Evolutionary conservation across 208 protist genomes (phyloP).

Genomic region (Leishmania amazonensis): DNA sequence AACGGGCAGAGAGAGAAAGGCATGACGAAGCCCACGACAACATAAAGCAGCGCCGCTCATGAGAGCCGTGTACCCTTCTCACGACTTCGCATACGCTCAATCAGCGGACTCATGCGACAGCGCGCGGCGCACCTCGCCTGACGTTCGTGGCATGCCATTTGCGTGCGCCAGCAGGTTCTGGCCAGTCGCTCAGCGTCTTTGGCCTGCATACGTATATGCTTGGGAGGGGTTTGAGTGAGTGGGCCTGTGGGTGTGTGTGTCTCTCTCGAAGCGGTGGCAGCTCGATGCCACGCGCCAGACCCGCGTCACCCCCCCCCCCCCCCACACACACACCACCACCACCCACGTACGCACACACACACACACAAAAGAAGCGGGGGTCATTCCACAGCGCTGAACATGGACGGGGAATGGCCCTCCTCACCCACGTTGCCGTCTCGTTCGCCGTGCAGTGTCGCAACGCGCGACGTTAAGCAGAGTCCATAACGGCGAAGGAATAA

Average conservation of each 20-base stretch:
- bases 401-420: too few relatives aligned
- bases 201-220: too few relatives aligned
- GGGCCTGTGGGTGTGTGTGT: neutral
- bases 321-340: neutral
- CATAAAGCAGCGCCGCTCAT: neutral
- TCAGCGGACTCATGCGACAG: neutral
- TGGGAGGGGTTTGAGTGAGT: neutral
- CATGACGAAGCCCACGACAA: neutral
- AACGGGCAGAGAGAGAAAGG: neutral
- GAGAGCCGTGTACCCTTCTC: neutral
- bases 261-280: neutral
- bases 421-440: too few relatives aligned
- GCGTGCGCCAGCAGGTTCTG: too few relatives aligned
- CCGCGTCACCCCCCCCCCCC: neutral
- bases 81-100: neutral
- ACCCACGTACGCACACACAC: neutral
- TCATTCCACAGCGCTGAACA: too few relatives aligned
- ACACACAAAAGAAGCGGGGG: neutral
- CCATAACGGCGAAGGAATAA: too few relatives aligned
- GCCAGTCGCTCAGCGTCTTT: neutral
- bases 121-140: neutral
- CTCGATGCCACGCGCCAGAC: neutral
- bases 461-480: too few relatives aligned
- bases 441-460: too few relatives aligned
- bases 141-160: neutral